Percentiles rank a stretch among this genome's conserved stretches.
Evolutionary conservation across 2,329 filamentous ascomycete species (phyloP).

Genomic region (Diaporthe helianthi): DNA sequence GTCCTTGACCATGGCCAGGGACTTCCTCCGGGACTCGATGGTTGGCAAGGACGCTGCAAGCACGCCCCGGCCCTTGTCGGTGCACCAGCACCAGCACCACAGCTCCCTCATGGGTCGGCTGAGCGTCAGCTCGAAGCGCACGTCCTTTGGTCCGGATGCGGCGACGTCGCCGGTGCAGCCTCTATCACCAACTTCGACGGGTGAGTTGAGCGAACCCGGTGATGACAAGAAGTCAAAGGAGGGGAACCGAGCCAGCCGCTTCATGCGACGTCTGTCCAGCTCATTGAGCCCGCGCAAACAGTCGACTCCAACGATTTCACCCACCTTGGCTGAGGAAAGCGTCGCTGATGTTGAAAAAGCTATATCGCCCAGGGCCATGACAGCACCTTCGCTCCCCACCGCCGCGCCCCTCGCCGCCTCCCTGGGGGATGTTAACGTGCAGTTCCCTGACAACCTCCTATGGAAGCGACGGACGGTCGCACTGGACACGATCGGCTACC

Average conservation of each 20-base stretch:
- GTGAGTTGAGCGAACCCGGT: slow-evolving; percentile 54
- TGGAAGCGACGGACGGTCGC: slow-evolving; percentile 95
- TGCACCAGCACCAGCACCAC: slow-evolving; percentile 49
- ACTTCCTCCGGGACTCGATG: slow-evolving; percentile 64
- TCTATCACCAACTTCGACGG: slow-evolving; percentile 51
- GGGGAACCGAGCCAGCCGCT: slow-evolving; percentile 58
- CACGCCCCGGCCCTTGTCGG: slow-evolving; percentile 52
- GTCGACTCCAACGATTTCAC: slow-evolving; percentile 53
- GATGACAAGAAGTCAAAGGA: slow-evolving; percentile 52
- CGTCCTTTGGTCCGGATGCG: slow-evolving; percentile 57
- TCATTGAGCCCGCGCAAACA: slow-evolving; percentile 59
- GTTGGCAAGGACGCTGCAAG: slow-evolving; percentile 44
- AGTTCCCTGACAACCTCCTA: slow-evolving; percentile 93
- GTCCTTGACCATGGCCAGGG: slow-evolving; percentile 65
- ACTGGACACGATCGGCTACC: slow-evolving; percentile 81
- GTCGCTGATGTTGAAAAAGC: slow-evolving; percentile 43
- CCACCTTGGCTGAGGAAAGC: slow-evolving; percentile 59
- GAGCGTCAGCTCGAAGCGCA: slow-evolving; percentile 70
- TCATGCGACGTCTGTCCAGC: slow-evolving; percentile 66
- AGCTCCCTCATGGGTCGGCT: slow-evolving; percentile 64
- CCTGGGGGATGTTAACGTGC: slow-evolving; percentile 92
- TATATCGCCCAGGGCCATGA: slow-evolving; percentile 28
- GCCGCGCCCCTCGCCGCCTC: slow-evolving; percentile 6
- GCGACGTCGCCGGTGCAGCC: slow-evolving; percentile 41
- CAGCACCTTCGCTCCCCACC: slow-evolving; percentile 35